A percentile compares a stretch with the other conserved stretches of the same genome.
phyloP scores from a whole-genome alignment of 768 basidiomycete genomes.

The Sporobolomyces roseus region DNA sequence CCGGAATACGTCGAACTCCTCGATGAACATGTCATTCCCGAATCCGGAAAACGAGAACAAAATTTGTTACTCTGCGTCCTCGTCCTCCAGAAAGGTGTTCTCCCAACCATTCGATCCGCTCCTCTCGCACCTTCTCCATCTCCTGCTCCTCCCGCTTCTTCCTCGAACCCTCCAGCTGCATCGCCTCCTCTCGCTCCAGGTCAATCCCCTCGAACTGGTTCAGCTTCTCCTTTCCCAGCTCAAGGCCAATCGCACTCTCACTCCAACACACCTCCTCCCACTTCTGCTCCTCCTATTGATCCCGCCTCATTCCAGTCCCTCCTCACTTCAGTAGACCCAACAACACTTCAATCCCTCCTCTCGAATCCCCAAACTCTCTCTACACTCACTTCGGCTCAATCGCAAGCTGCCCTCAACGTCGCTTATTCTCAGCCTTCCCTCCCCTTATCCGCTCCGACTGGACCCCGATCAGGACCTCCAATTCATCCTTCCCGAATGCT shows the following conservation, averaged over 20 bases:
- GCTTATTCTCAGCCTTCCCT: neutral
- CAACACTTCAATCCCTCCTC: conserved; percentile 16
- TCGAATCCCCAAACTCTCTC: conserved; percentile 18
- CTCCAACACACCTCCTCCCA: neutral
- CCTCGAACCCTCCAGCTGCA: no score
- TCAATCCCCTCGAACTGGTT: no score
- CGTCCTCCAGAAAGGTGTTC: conserved; percentile 65
- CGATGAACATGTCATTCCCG: conserved; percentile 69
- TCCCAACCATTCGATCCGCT: conserved; percentile 22
- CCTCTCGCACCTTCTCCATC: neutral
- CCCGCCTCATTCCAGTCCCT: conserved; percentile 7
- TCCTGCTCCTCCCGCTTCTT: neutral
- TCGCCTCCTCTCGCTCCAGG: neutral
- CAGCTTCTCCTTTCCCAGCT: no score
- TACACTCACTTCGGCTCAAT: neutral
- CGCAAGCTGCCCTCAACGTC: neutral
- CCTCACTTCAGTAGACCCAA: conserved; percentile 10
- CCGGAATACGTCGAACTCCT: conserved; percentile 82
- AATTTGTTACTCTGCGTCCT: conserved; percentile 77
- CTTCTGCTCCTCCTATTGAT: neutral
- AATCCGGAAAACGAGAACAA: conserved; percentile 54
- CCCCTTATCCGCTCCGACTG: conserved; percentile 4
- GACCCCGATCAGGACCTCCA: conserved; percentile 2
- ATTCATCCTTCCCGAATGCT: conserved; percentile 8
- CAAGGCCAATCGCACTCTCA: no score